Percentiles rank a stretch among this genome's conserved stretches.
phyloP scores from a whole-genome alignment of 2,329 filamentous ascomycete species.

The Talaromyces sp. region DNA sequence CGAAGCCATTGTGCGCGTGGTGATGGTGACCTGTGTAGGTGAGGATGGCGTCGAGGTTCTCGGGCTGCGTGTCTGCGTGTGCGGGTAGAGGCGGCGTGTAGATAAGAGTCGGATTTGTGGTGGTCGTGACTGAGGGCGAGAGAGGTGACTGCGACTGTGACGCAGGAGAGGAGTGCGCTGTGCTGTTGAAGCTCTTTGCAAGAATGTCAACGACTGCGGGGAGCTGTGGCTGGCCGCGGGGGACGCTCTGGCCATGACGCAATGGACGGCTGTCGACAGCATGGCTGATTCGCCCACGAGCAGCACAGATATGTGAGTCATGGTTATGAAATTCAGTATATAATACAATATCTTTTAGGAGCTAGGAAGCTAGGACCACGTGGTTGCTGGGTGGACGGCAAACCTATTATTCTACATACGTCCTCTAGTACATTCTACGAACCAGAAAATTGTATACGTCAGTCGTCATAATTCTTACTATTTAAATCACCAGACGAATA shows the following conservation, averaged over 20 bases:
- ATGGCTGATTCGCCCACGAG: not conserved
- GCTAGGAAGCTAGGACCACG: not conserved
- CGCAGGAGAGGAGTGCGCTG: not conserved
- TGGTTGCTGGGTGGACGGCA: not conserved
- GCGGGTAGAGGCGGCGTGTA: not conserved
- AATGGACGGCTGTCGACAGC: not conserved
- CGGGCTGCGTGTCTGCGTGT: not conserved
- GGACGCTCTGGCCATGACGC: not conserved
- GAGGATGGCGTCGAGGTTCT: not conserved
- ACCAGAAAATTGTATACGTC: not conserved
- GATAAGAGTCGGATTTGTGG: not conserved
- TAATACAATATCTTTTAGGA: not conserved
- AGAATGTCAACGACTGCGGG: not conserved
- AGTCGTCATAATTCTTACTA: not conserved
- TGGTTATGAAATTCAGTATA: not conserved
- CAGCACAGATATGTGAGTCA: not conserved
- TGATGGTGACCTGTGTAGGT: not conserved
- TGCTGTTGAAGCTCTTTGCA: not conserved
- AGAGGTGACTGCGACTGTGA: not conserved
- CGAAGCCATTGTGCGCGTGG: conserved; percentile 42
- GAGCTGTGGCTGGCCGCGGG: not conserved
- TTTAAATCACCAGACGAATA: not conserved
- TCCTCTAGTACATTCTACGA: not conserved
- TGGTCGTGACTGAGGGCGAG: not conserved
- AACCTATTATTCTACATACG: not conserved